A percentile compares a stretch with the other conserved stretches of the same genome.
Evolutionary conservation across 192 early-diverging fungal genomes (phyloP).

Genomic region (Gryganskiella cystojenkinii): DNA sequence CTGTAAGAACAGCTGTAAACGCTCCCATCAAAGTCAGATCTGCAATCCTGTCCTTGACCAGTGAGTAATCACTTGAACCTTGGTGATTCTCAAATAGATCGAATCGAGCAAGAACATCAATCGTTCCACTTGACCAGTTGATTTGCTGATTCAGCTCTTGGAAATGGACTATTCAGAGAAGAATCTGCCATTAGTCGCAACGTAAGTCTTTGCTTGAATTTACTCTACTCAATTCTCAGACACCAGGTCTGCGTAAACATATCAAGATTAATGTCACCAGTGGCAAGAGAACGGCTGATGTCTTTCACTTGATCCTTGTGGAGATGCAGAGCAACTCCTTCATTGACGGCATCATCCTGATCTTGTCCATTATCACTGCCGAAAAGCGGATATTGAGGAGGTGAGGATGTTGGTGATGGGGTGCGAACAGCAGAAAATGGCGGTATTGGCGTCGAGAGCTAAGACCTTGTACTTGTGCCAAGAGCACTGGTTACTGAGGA

Average conservation of each 20-base stretch:
- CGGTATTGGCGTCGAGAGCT: no score
- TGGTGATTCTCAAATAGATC: constrained; percentile 5
- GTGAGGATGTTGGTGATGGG: constrained; percentile 12
- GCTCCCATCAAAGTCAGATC: background rate
- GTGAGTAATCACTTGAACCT: constrained; percentile 1
- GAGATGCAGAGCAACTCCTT: constrained; percentile 8
- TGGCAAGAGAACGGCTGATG: no score
- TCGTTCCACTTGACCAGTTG: constrained; percentile 2
- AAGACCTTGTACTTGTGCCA: no score
- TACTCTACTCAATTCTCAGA: background rate
- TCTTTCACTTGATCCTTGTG: constrained; percentile 7
- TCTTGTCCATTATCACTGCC: constrained; percentile 6
- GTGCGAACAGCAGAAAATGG: constrained; percentile 11
- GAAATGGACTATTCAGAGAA: constrained; percentile 8
- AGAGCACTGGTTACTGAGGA: no score
- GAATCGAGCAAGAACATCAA: constrained; percentile 5
- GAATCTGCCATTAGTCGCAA: constrained; percentile 7
- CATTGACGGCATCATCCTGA: constrained; percentile 1
- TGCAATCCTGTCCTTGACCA: background rate
- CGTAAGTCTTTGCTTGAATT: background rate
- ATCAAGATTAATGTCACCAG: constrained; percentile 7
- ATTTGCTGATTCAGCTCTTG: constrained; percentile 10
- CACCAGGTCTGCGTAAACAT: constrained; percentile 4
- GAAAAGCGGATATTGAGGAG: constrained; percentile 6
- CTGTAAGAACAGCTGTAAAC: no score